phyloP scores from a whole-genome alignment of 164 flowering plant genomes.

The Sedum album region DNA sequence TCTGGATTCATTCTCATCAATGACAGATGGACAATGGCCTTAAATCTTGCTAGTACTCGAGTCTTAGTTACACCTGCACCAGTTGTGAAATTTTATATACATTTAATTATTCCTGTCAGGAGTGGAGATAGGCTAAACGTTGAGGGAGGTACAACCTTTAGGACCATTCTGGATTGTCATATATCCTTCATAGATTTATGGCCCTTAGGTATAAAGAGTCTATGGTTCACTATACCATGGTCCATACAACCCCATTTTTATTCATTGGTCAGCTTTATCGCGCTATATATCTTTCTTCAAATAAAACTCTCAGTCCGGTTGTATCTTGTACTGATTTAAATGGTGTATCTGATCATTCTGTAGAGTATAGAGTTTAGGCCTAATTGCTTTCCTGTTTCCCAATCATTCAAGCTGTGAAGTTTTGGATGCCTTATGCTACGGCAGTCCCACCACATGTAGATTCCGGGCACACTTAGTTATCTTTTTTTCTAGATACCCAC shows the following conservation, averaged over 20 bases:
- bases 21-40: neutral
- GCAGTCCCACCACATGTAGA: constrained; percentile 2
- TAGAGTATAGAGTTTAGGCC: neutral
- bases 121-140: neutral
- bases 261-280: neutral
- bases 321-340: neutral
- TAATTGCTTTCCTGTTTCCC: neutral
- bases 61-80: neutral
- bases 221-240: neutral
- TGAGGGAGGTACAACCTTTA: neutral
- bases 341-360: neutral
- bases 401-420: constrained; percentile 1
- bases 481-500: constrained; percentile 4
- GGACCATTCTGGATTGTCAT: neutral
- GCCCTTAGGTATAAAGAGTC: constrained; percentile 1
- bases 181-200: neutral
- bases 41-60: neutral
- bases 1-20: neutral
- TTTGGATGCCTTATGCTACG: constrained; percentile 1
- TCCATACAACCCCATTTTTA: constrained; percentile 6
- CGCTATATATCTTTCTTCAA: neutral
- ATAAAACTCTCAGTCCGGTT: neutral
- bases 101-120: neutral
- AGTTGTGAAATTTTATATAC: neutral
- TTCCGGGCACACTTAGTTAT: neutral